Percentiles rank a stretch among this genome's conserved stretches.
Conservation (phyloP, 2,329 filamentous ascomycete genomes). For the Pseudodiploospora longispora region DNA sequence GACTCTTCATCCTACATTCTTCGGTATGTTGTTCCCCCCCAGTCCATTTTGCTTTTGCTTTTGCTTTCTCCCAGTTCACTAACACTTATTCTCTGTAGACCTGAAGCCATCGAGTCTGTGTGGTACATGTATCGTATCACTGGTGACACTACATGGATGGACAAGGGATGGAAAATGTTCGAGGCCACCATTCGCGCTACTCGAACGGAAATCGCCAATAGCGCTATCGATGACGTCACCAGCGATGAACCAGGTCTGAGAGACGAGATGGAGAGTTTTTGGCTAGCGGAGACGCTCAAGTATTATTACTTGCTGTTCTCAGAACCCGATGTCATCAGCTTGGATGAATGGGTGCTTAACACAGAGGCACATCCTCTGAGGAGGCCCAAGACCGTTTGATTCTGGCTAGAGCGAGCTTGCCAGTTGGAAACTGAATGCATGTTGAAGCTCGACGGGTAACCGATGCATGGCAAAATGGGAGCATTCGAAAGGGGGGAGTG, state of each 20-base stretch:
- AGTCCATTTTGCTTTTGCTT: conserved; percentile 17
- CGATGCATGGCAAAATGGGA: too few relatives aligned
- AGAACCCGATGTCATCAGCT: conserved; percentile 53
- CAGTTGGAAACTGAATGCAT: too few relatives aligned
- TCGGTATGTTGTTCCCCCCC: conserved; percentile 35
- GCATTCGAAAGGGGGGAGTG: too few relatives aligned
- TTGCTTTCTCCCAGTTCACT: conserved; percentile 8
- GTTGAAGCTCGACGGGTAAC: too few relatives aligned
- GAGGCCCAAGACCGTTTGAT: conserved; percentile 23
- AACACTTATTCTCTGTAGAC: conserved; percentile 36
- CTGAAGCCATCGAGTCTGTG: conserved; percentile 80
- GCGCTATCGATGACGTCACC: conserved; percentile 59
- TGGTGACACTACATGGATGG: conserved; percentile 64
- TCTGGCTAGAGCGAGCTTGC: too few relatives aligned
- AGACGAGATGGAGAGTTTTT: conserved; percentile 81
- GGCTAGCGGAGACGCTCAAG: conserved; percentile 85
- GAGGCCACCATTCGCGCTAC: conserved; percentile 60
- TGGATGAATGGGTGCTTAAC: conserved; percentile 62
- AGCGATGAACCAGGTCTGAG: conserved; percentile 30
- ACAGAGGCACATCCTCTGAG: conserved; percentile 55
- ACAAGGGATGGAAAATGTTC: conserved; percentile 85
- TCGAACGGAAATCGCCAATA: conserved; percentile 57
- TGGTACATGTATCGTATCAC: conserved; percentile 91
- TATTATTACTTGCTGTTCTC: conserved; percentile 83
- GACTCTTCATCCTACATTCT: conserved; percentile 48